phyloP scores from a whole-genome alignment of 2,329 filamentous ascomycete species.

The Trichothecium roseum region DNA sequence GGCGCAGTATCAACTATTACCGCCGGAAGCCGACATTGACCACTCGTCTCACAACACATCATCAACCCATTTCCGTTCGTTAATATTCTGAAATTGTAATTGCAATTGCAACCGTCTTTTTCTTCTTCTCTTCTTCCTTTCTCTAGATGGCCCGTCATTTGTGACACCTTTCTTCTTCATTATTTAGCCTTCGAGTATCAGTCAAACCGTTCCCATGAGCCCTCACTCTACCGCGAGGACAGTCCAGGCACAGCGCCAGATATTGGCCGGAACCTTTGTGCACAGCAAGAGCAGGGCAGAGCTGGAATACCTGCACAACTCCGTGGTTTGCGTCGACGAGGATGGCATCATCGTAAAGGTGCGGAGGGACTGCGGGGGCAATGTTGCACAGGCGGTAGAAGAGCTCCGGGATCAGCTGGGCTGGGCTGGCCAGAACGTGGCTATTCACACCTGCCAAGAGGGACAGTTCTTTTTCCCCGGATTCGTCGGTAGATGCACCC shows the following conservation, averaged over 20 bases:
- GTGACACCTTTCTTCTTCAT: too few species aligned
- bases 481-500: constrained; percentile 71
- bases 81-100: too few species aligned
- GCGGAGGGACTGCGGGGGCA: constrained; percentile 23
- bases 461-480: constrained; percentile 75
- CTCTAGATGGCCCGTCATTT: too few species aligned
- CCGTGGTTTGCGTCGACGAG: constrained; percentile 39
- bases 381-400: constrained; percentile 16
- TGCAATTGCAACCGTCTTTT: too few species aligned
- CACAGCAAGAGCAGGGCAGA: constrained; percentile 37
- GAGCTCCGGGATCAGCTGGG: constrained; percentile 29
- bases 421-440: constrained; percentile 30
- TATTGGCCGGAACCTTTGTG: constrained; percentile 46
- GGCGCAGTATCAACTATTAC: too few species aligned
- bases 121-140: too few species aligned
- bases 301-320: constrained; percentile 40
- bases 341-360: constrained; percentile 40
- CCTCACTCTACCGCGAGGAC: too few species aligned
- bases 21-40: too few species aligned
- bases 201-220: too few species aligned
- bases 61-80: too few species aligned
- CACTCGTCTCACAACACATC: too few species aligned
- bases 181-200: too few species aligned
- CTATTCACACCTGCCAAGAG: constrained; percentile 23
- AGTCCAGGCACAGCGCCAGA: constrained; percentile 25